phyloP scores from a whole-genome alignment of 306 rosid species.

The Cucumis melo region DNA sequence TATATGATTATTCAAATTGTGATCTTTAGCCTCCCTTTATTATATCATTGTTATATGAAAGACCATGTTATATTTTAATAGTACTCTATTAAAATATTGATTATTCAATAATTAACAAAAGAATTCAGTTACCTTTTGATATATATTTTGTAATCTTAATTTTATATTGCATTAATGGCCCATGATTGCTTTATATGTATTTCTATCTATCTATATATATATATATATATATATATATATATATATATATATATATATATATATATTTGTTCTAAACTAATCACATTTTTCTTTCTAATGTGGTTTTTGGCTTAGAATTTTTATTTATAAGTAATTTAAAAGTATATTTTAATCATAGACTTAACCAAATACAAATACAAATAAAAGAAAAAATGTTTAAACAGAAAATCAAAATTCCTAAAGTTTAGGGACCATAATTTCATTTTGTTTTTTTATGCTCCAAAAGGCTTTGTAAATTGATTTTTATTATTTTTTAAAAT shows the following conservation, averaged over 20 bases:
- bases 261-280: not conserved
- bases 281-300: not conserved
- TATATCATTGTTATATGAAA: not conserved
- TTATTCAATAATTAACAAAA: slow-evolving; percentile 1
- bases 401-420: too few species aligned
- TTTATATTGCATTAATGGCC: not conserved
- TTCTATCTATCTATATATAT: not conserved
- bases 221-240: not conserved
- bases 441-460: too few species aligned
- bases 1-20: not conserved
- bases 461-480: too few species aligned
- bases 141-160: not conserved
- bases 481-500: too few species aligned
- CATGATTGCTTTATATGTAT: not conserved
- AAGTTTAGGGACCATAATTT: too few species aligned
- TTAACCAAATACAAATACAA: too few species aligned
- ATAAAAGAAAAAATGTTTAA: too few species aligned
- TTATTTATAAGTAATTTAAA: too few species aligned
- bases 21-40: not conserved
- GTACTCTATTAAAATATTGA: not conserved
- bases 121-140: not conserved
- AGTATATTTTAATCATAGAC: too few species aligned
- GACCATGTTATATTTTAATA: not conserved
- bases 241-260: not conserved
- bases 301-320: too few species aligned